Percentiles rank a stretch among this genome's conserved stretches.
These are phyloP conservation scores for Aspergillus alliaceus DNA, from an alignment of 2,329 filamentous ascomycete genomes.

Conservation along the genomic window DNA sequence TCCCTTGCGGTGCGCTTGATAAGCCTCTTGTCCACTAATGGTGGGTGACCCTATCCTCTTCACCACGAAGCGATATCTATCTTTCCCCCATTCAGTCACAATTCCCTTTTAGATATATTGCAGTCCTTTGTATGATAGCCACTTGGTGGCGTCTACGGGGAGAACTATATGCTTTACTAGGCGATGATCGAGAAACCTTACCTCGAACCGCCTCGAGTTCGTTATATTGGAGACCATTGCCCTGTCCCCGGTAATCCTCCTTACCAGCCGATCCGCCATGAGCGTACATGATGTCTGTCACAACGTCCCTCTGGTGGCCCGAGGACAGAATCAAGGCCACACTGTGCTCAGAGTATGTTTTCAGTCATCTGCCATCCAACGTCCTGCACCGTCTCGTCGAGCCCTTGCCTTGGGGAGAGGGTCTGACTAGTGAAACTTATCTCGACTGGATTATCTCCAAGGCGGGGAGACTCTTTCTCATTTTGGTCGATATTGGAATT, in stretches of 20 bases:
- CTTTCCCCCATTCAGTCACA: too few relatives aligned
- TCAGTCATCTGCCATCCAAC: conserved; percentile 34
- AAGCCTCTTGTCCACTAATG: conserved; percentile 21
- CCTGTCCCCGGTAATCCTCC: not conserved
- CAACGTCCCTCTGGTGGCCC: conserved; percentile 46
- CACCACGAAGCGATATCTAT: conserved; percentile 6
- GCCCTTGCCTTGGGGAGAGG: conserved; percentile 44
- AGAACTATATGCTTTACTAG: not conserved
- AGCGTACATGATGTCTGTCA: conserved; percentile 25
- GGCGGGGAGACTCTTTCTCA: conserved; percentile 59
- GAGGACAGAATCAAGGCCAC: conserved; percentile 46
- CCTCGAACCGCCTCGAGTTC: not conserved
- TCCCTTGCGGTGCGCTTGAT: conserved; percentile 29
- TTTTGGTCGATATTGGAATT: conserved; percentile 59
- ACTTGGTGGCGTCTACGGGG: conserved; percentile 2
- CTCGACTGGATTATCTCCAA: conserved; percentile 64
- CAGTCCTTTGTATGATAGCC: conserved; percentile 2
- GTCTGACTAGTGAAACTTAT: conserved; percentile 52
- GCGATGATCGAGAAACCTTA: not conserved
- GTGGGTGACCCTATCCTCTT: conserved; percentile 3
- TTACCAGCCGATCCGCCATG: conserved; percentile 13
- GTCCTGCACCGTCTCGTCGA: conserved; percentile 39
- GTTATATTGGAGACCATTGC: conserved; percentile 9
- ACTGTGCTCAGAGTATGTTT: conserved; percentile 42
- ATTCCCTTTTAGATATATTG: conserved; percentile 2